Evolutionary conservation across 192 early-diverging fungal genomes (phyloP), one percentile per base, ranked within the genome.

Genomic region (Coemansia sp.): DNA sequence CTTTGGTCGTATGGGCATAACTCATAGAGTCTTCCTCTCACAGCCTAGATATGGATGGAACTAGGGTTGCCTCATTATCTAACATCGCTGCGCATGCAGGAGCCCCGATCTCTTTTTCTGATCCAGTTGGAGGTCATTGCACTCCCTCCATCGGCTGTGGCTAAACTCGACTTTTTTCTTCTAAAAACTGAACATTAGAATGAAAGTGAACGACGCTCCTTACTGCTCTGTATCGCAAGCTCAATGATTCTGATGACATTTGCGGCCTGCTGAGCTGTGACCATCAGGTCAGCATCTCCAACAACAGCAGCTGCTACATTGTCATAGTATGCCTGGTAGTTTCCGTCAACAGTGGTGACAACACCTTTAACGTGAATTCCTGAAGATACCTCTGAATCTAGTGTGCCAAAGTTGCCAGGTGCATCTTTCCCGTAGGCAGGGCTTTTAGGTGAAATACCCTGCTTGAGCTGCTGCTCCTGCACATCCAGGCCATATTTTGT

Each of bases 401-500:
- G 61, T 5, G 70, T 68, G 41, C 92, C 90, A 76, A 76, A 86
- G 26, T 63, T 65, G 1, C 44, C 64, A 32, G 81, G 68, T 4
- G 37, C 45, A 41, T 93, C 90, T 10, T 86, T 60, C 41, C 92
- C 92, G 74, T 83, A 93, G 4, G 45, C 78, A 8, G 77, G 38
- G 47, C 78, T 63, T 0, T 53, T 66, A 3, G 89, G 88, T 9
- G 85, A 76, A 9, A 88, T 37, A n/a, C 89, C 90, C 6, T 75
- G 69, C 71, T 90, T 89, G 56, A 91, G 84, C 61, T 91, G 91
- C 44, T 84, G 84, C 57, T 93, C 92, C 66, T 93, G 92, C 4
- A 87, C 85, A 70, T 93, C 92, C 38, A 91, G 58, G 40, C 87
- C 85, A 59, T 86, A 74, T 66, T 90, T 92, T 47, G 86, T 68